These are phyloP conservation scores for Fusarium humuli DNA, from an alignment of 2,329 filamentous ascomycete species.

Conservation along the genomic window DNA sequence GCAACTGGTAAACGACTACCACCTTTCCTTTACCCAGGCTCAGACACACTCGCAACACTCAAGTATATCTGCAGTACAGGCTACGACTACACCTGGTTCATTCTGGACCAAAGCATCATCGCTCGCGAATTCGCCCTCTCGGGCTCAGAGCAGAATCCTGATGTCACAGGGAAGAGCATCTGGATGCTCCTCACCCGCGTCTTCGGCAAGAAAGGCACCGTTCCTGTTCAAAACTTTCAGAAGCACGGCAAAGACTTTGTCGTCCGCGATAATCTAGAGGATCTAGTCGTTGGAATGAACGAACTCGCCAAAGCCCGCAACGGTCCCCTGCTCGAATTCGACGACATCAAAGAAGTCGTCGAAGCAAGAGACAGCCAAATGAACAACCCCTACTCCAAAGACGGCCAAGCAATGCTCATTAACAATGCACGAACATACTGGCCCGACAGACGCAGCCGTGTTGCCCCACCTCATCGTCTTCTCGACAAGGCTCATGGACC, in stretches of 20 bases:
- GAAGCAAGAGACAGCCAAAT: slow-evolving; percentile 67
- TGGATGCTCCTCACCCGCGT: slow-evolving; percentile 64
- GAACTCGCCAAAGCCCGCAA: slow-evolving; percentile 59
- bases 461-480: slow-evolving; percentile 66
- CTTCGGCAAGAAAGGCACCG: slow-evolving; percentile 64
- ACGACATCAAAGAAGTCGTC: slow-evolving; percentile 59
- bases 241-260: slow-evolving; percentile 70
- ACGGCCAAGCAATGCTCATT: slow-evolving; percentile 72
- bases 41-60: slow-evolving; percentile 68
- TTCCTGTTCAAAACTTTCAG: slow-evolving; percentile 68
- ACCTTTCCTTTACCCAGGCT: slow-evolving; percentile 66
- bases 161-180: slow-evolving; percentile 68
- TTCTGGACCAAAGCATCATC: slow-evolving; percentile 68
- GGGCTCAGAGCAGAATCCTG: slow-evolving; percentile 72
- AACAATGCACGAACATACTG: slow-evolving; percentile 67
- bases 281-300: slow-evolving; percentile 70
- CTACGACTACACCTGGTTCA: slow-evolving; percentile 73
- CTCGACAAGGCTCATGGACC: slow-evolving; percentile 67
- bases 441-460: slow-evolving; percentile 63
- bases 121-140: slow-evolving; percentile 72
- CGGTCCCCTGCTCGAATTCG: slow-evolving; percentile 62
- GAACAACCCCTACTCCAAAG: slow-evolving; percentile 67
- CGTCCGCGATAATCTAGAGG: slow-evolving; percentile 65
- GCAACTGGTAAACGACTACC: slow-evolving; percentile 69
- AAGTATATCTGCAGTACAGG: slow-evolving; percentile 70